These are phyloP conservation scores for Nepenthes gracilis DNA, from an alignment of 148 eudicot genomes.

Conservation along the genomic window DNA sequence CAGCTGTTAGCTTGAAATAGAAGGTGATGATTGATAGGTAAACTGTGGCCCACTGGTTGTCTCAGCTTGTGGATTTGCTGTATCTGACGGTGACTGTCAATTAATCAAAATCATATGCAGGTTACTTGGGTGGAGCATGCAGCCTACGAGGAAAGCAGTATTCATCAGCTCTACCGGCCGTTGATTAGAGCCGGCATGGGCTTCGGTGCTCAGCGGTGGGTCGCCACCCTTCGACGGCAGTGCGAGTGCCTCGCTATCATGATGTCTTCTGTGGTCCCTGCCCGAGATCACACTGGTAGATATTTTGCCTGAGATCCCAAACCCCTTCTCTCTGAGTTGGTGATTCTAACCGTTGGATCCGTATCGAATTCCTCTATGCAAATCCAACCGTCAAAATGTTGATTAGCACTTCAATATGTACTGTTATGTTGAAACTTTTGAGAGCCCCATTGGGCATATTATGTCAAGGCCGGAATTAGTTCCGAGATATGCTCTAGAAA, in stretches of 20 bases:
- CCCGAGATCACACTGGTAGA: slow-evolving; percentile 65
- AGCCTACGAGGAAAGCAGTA: slow-evolving; percentile 57
- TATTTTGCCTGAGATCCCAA: neutral
- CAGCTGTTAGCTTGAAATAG: too few species aligned
- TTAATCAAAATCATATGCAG: slow-evolving; percentile 15
- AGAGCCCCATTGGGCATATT: too few species aligned
- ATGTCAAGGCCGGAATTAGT: too few species aligned
- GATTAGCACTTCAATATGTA: too few species aligned
- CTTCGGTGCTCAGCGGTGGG: slow-evolving; percentile 90
- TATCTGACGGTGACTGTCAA: neutral
- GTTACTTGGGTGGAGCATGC: slow-evolving; percentile 97
- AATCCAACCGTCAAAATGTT: too few species aligned
- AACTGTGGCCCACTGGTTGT: neutral
- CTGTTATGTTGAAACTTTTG: too few species aligned
- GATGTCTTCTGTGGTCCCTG: slow-evolving; percentile 64
- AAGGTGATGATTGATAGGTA: neutral
- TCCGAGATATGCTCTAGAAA: too few species aligned
- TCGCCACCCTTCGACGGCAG: slow-evolving; percentile 79
- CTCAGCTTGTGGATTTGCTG: neutral
- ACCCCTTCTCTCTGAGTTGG: too few species aligned
- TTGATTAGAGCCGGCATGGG: slow-evolving; percentile 71
- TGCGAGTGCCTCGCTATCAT: slow-evolving; percentile 90
- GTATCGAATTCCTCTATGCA: too few species aligned
- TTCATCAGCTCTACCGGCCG: slow-evolving; percentile 77
- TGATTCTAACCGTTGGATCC: too few species aligned